Conservation (phyloP, 805 yeast genomes). For the Zygotorulaspora danielsina region DNA sequence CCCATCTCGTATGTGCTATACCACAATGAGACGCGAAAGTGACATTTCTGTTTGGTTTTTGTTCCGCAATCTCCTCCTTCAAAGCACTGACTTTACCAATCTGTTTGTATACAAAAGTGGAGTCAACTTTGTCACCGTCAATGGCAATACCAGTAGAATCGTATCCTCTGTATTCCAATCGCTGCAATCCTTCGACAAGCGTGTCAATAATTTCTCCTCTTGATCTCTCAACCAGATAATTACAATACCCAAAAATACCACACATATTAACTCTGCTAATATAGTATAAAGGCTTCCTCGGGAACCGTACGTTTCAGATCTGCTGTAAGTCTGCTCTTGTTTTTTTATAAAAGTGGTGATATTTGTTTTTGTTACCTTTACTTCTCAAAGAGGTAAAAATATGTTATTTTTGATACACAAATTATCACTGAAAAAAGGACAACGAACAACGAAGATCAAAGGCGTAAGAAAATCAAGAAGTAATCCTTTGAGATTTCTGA, state of each 20-base stretch:
- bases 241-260: conserved; percentile 98
- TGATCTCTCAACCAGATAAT: conserved; percentile 85
- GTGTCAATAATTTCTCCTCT: conserved; percentile 91
- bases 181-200: conserved; percentile 77
- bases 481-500: no score
- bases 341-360: no score
- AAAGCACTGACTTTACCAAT: conserved; percentile 89
- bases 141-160: conserved; percentile 96
- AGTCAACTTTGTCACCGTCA: conserved; percentile 77
- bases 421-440: no score
- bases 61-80: conserved; percentile 54
- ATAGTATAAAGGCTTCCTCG: no score
- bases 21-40: conserved; percentile 84
- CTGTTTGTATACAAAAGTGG: conserved; percentile 71
- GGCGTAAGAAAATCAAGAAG: no score
- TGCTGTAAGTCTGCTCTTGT: no score
- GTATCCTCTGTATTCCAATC: conserved; percentile 96
- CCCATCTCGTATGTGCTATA: conserved; percentile 99
- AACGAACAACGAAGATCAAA: no score
- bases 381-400: no score
- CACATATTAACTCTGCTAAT: conserved; percentile 43
- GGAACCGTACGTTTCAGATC: no score
- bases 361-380: no score
- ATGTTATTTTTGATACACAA: no score
- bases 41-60: conserved; percentile 53